Percentiles rank a stretch among this genome's conserved stretches.
Evolutionary conservation across 2,329 filamentous ascomycete genomes (phyloP).

Genomic region (Lasiodiplodia citricola): DNA sequence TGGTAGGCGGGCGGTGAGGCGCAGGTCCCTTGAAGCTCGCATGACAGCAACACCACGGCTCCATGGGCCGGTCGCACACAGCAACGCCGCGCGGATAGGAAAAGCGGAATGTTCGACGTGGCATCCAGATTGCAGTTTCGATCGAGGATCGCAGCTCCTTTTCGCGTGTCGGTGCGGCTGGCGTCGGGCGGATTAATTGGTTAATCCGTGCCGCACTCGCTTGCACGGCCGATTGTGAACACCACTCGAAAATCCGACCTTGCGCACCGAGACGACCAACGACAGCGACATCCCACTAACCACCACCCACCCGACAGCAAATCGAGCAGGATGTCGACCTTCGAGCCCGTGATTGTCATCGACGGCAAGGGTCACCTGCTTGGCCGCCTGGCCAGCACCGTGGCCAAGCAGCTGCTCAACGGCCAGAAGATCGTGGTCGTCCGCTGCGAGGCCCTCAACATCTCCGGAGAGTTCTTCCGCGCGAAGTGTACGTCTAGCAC

Average conservation of each 20-base stretch:
- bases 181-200: slow-evolving; percentile 10
- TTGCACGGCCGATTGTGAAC: slow-evolving; percentile 21
- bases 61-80: background rate
- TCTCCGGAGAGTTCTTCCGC: slow-evolving; percentile 99
- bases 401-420: slow-evolving; percentile 98
- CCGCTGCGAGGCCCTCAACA: slow-evolving; percentile 99
- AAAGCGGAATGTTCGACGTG: background rate
- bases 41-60: background rate
- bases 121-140: background rate
- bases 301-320: slow-evolving; percentile 28
- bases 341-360: slow-evolving; percentile 83
- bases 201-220: slow-evolving; percentile 18
- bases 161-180: slow-evolving; percentile 11
- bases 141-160: slow-evolving; percentile 20
- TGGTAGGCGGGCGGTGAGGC: background rate
- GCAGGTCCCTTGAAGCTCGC: background rate
- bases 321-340: slow-evolving; percentile 65
- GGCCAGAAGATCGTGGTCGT: slow-evolving; percentile 99
- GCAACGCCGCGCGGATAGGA: background rate
- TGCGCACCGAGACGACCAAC: slow-evolving; percentile 26
- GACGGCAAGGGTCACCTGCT: slow-evolving; percentile 99
- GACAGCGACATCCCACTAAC: slow-evolving; percentile 28
- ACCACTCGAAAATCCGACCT: slow-evolving; percentile 24
- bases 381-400: slow-evolving; percentile 96
- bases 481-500: slow-evolving; percentile 87